A percentile compares a stretch with the other conserved stretches of the same genome.
Evolutionary conservation across 108 stramenopile genomes (phyloP).

Genomic region (Mediolabrus comicus): DNA sequence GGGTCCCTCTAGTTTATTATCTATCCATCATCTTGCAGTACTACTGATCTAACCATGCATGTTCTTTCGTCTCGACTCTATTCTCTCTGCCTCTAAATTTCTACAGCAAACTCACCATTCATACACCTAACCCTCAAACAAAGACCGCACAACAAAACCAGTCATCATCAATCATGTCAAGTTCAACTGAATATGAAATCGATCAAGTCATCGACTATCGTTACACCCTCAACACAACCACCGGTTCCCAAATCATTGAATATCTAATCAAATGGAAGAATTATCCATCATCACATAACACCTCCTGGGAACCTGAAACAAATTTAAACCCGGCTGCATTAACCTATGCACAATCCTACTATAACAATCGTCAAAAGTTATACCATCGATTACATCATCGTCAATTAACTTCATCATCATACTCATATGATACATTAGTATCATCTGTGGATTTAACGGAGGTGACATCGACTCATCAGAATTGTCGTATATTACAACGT

Average conservation of each 20-base stretch:
- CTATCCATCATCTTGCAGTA: too few relatives aligned
- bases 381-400: too few relatives aligned
- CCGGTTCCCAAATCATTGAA: not conserved
- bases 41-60: too few relatives aligned
- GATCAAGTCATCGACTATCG: not conserved
- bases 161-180: not conserved
- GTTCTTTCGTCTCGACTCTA: too few relatives aligned
- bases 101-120: too few relatives aligned
- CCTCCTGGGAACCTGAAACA: not conserved
- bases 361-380: not conserved
- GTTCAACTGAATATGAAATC: not conserved
- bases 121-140: too few relatives aligned
- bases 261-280: constrained; percentile 1
- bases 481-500: not conserved
- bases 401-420: too few relatives aligned
- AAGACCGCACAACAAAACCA: not conserved
- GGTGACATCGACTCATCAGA: not conserved
- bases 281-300: not conserved
- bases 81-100: too few relatives aligned
- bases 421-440: not conserved
- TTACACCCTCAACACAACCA: not conserved
- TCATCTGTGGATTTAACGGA: not conserved
- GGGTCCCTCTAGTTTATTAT: too few relatives aligned
- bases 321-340: not conserved
- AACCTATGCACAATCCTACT: not conserved